Percentiles rank a stretch among this genome's conserved stretches.
Conservation (phyloP, 2,329 filamentous ascomycete genomes). For the Aureobasidium sp. region DNA sequence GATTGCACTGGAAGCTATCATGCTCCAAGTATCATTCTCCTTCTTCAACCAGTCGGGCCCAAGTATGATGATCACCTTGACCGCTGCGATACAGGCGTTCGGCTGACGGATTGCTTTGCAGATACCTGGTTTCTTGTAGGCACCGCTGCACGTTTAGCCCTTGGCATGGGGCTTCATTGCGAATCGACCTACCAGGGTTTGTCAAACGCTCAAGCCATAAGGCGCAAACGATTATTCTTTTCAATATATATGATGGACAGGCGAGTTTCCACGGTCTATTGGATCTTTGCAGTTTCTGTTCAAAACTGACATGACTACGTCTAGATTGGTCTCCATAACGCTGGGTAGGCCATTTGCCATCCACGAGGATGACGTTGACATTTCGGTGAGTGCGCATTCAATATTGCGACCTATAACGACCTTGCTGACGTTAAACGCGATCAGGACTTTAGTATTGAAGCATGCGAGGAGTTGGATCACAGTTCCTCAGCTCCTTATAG, state of each 20-base stretch:
- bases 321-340: conserved; percentile 33
- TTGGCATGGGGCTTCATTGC: conserved; percentile 35
- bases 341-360: conserved; percentile 39
- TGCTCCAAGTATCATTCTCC: conserved; percentile 40
- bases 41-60: conserved; percentile 42
- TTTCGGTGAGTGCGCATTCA: conserved; percentile 19
- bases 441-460: conserved; percentile 24
- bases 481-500: not conserved
- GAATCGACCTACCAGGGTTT: conserved; percentile 20
- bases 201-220: conserved; percentile 21
- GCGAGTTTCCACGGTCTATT: no score
- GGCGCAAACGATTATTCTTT: conserved; percentile 37
- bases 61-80: conserved; percentile 15
- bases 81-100: not conserved
- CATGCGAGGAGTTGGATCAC: conserved; percentile 26
- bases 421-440: no score
- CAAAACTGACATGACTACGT: no score
- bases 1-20: conserved; percentile 36
- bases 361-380: conserved; percentile 39
- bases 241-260: conserved; percentile 45
- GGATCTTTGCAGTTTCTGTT: no score
- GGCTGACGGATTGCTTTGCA: not conserved
- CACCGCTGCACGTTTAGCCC: conserved; percentile 34
- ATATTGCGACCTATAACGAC: no score
- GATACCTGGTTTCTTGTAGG: conserved; percentile 41